Conservation (phyloP, 1,284 basidiomycete species). For the Coniferiporia sulphurascens region DNA sequence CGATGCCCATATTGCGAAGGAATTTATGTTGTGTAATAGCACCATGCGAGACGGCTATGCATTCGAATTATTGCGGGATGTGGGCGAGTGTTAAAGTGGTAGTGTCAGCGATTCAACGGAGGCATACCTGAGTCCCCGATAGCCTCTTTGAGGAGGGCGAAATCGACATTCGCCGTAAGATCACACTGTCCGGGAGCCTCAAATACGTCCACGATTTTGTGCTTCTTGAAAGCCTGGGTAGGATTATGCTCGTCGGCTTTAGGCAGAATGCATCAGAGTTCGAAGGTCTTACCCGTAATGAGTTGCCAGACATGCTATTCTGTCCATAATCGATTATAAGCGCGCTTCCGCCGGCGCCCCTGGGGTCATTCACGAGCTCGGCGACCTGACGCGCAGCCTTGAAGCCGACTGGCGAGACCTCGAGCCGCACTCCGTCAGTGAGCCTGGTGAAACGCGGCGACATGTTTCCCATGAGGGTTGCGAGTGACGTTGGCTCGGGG, state of each 20-base stretch:
- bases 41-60: constrained; percentile 40
- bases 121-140: constrained; percentile 56
- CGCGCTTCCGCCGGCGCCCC: constrained; percentile 60
- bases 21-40: constrained; percentile 59
- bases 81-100: no score
- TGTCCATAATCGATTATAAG: constrained; percentile 92
- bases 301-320: constrained; percentile 64
- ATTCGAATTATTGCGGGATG: no score
- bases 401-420: constrained; percentile 73
- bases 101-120: not conserved
- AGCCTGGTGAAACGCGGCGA: constrained; percentile 67
- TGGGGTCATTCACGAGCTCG: constrained; percentile 44
- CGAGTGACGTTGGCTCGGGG: constrained; percentile 55
- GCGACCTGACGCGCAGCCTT: constrained; percentile 64
- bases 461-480: constrained; percentile 62
- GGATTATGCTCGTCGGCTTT: constrained; percentile 8
- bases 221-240: constrained; percentile 80
- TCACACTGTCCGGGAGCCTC: constrained; percentile 84
- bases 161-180: constrained; percentile 95
- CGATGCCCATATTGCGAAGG: constrained; percentile 53
- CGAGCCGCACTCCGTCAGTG: constrained; percentile 66
- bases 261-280: not conserved
- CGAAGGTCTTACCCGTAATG: constrained; percentile 67
- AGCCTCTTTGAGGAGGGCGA: constrained; percentile 81
- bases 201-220: constrained; percentile 85